Percentiles rank a stretch among this genome's conserved stretches.
Evolutionary conservation across 345 rosid genomes (phyloP).

Genomic region (Combretum micranthum): DNA sequence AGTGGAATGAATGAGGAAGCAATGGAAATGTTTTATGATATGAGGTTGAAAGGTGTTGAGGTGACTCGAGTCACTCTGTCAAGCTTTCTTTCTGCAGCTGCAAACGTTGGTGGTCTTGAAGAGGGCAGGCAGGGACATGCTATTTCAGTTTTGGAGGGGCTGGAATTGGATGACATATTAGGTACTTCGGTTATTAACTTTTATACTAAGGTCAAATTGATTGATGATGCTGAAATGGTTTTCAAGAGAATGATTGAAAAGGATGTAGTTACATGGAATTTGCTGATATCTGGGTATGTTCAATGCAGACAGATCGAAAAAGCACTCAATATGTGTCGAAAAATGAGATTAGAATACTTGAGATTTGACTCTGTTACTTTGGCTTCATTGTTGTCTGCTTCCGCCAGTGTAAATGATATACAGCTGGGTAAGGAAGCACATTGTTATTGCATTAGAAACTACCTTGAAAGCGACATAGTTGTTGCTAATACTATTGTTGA

Average conservation of each 20-base stretch:
- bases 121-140: conserved; percentile 81
- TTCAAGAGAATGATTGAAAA: conserved; percentile 41
- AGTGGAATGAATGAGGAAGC: conserved; percentile 58
- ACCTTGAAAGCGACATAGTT: conserved; percentile 41
- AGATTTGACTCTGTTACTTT: conserved; percentile 66
- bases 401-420: conserved; percentile 31
- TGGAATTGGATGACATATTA: conserved; percentile 48
- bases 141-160: conserved; percentile 41
- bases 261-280: conserved; percentile 78
- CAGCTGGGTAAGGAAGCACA: conserved; percentile 56
- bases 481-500: conserved; percentile 40
- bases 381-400: conserved; percentile 48
- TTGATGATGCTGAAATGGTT: conserved; percentile 57
- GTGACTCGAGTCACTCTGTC: conserved; percentile 53
- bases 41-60: conserved; percentile 49
- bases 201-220: conserved; percentile 60
- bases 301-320: conserved; percentile 34
- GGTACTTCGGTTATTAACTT: conserved; percentile 69
- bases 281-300: conserved; percentile 60
- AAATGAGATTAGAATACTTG: conserved; percentile 44
- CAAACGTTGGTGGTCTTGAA: conserved; percentile 49
- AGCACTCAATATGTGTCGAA: conserved; percentile 42
- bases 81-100: conserved; percentile 62
- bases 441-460: conserved; percentile 56
- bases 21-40: conserved; percentile 30